A percentile compares a stretch with the other conserved stretches of the same genome.
Evolutionary conservation across 306 rosid species (phyloP).

Genomic region (Cucurbita moschata): DNA sequence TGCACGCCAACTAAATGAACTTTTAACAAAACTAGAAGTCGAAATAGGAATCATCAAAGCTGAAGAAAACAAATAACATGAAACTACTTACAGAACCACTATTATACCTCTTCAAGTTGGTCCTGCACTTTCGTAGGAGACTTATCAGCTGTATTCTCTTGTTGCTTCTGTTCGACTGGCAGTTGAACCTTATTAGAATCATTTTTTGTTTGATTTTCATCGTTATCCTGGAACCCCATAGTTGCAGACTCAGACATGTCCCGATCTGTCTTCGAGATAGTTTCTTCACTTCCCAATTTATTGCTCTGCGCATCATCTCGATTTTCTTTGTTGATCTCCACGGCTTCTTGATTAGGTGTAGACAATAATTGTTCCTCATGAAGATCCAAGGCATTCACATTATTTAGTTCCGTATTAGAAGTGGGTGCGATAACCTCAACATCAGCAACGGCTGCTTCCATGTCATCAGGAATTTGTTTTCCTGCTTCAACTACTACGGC

Average conservation of each 20-base stretch:
- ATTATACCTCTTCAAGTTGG: constrained; percentile 83
- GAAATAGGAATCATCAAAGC: neutral
- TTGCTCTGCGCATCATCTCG: constrained; percentile 24
- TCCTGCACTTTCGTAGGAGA: constrained; percentile 50
- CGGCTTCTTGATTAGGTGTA: constrained; percentile 19
- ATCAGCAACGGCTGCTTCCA: constrained; percentile 20
- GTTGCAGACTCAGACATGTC: constrained; percentile 32
- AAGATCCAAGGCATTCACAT: constrained; percentile 29
- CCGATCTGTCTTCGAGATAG: constrained; percentile 20
- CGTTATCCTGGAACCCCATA: constrained; percentile 20
- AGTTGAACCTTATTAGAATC: constrained; percentile 29
- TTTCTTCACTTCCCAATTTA: constrained; percentile 26
- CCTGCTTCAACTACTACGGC: constrained; percentile 21
- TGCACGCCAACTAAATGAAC: constrained; percentile 46
- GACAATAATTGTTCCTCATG: constrained; percentile 26
- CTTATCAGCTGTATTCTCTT: constrained; percentile 36
- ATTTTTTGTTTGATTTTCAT: constrained; percentile 23
- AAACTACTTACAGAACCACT: constrained; percentile 2
- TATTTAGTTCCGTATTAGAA: constrained; percentile 28
- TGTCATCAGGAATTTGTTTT: constrained; percentile 23
- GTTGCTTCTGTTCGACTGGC: constrained; percentile 24
- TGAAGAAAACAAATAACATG: neutral
- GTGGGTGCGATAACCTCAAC: constrained; percentile 24
- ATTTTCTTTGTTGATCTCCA: constrained; percentile 25
- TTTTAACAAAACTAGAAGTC: constrained; percentile 27